Percentiles rank a stretch among this genome's conserved stretches.
Conservation (phyloP, 495 filamentous ascomycete genomes). For the Podospora sp. region DNA sequence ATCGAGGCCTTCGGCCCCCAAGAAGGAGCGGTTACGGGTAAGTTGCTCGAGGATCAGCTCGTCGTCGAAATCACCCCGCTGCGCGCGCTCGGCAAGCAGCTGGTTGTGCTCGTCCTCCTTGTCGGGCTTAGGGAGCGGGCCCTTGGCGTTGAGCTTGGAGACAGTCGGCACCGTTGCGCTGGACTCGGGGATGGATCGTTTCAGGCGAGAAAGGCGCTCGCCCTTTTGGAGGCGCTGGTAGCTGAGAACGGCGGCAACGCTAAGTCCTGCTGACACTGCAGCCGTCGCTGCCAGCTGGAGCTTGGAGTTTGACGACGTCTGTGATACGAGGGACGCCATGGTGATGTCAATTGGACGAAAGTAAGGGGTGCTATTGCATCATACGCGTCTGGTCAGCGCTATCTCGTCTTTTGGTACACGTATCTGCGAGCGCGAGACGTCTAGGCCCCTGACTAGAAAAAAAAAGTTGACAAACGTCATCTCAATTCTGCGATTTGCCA, state of each 20-base stretch:
- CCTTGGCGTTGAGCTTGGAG: constrained; percentile 53
- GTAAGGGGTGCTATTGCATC: background rate
- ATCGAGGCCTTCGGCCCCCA: constrained; percentile 75
- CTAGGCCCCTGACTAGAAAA: background rate
- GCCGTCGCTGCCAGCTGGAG: constrained; percentile 75
- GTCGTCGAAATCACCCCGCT: constrained; percentile 89
- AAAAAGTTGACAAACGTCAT: background rate
- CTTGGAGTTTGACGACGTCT: constrained; percentile 39
- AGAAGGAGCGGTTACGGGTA: constrained; percentile 90
- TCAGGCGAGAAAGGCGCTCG: constrained; percentile 66
- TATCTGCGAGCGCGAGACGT: background rate
- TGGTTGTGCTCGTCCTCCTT: constrained; percentile 80
- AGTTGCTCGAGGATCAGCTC: constrained; percentile 95
- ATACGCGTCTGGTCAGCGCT: background rate
- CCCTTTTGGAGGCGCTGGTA: constrained; percentile 67
- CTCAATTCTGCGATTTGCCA: background rate
- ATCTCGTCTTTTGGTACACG: background rate
- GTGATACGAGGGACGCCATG: constrained; percentile 45
- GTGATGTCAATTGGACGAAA: constrained; percentile 11
- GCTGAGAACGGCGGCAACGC: constrained; percentile 70
- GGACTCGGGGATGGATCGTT: constrained; percentile 68
- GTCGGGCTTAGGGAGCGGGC: constrained; percentile 52
- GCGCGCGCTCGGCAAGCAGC: constrained; percentile 75
- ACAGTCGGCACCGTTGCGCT: background rate
- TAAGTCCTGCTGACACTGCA: constrained; percentile 71